Base-by-base conservation (phyloP, 768 basidiomycete species). In the Russula lepida region DNA sequence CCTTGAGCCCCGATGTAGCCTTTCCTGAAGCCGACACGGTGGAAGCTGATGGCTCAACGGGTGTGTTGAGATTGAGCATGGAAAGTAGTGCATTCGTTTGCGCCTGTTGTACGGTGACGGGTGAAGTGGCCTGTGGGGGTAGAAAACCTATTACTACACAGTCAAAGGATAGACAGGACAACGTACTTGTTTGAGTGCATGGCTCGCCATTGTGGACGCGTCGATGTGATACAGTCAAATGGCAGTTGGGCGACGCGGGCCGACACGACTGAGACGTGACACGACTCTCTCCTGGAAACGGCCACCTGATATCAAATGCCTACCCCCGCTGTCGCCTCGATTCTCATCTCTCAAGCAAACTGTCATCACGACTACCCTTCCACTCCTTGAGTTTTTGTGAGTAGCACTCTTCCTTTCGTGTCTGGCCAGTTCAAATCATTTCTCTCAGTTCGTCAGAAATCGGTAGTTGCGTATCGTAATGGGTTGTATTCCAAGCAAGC, bases 41-140 rank as follows among this genome's bases (percentile, higher is more conserved):
- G 27, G 66, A 60, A 25, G 65, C 66, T 0, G 73, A 67, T 27
- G 75, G 71, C 53, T 85, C 80, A 7, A 78, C 64, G 15, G 86
- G 76, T 41, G 82, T 78, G 71, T 93, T 92, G 67, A 98, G 83
- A 72, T 92, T 95, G 66, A 99, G 84, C 30, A 99, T 76, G 15
- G 86, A 80, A 28, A 95, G 81, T 39, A 99, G 78, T 3, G 94
- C 88, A 64, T 81, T 79, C 15, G 92, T 93, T 74, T 98, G 97
- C 4, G 86, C 81, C 71, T 92, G 86, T 68, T 97, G 92, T 50
- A 99, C 79, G 3, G 92, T 89, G 44, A 80, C 70, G 9, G 81
- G 69, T 53, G 75, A 72, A 35, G 72, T 74, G 69, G 79, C 63
- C 73, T 73, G 33, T 4, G 41, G 15, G 30, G 12, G n/a, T n/a